Conservation (phyloP, 2,329 filamentous ascomycete genomes). For the Aspergillus fructus region DNA sequence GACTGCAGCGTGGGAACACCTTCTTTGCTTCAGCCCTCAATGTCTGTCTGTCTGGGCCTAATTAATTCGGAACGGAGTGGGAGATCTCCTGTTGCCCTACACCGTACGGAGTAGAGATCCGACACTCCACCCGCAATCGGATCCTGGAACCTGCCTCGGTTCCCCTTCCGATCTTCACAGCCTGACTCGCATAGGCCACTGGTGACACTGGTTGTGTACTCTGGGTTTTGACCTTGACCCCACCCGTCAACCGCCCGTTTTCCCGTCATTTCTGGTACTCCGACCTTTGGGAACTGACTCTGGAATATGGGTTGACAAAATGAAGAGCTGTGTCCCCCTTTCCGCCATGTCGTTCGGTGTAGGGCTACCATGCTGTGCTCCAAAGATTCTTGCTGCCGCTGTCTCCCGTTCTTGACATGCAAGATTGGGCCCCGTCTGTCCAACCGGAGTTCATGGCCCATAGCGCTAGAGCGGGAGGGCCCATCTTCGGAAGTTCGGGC, state of each 20-base stretch:
- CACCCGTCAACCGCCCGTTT: neutral
- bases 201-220: neutral
- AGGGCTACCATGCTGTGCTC: neutral
- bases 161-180: neutral
- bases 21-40: too few species aligned
- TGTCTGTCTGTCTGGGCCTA: neutral
- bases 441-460: slow-evolving; percentile 18
- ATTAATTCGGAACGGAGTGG: neutral
- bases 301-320: neutral
- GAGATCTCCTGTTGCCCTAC: neutral
- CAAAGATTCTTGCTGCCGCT: neutral
- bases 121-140: neutral
- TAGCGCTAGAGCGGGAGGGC: slow-evolving; percentile 11
- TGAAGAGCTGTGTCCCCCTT: neutral
- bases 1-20: too few species aligned
- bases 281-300: neutral
- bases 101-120: neutral
- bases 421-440: slow-evolving; percentile 6
- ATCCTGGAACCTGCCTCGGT: slow-evolving; percentile 4
- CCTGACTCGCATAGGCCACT: neutral
- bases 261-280: neutral
- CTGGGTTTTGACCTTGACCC: neutral
- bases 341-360: neutral
- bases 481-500: slow-evolving; percentile 16
- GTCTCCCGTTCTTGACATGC: slow-evolving; percentile 8